phyloP scores from a whole-genome alignment of 202 grass and related monocot species.

The Cymbopogon flexuosus region DNA sequence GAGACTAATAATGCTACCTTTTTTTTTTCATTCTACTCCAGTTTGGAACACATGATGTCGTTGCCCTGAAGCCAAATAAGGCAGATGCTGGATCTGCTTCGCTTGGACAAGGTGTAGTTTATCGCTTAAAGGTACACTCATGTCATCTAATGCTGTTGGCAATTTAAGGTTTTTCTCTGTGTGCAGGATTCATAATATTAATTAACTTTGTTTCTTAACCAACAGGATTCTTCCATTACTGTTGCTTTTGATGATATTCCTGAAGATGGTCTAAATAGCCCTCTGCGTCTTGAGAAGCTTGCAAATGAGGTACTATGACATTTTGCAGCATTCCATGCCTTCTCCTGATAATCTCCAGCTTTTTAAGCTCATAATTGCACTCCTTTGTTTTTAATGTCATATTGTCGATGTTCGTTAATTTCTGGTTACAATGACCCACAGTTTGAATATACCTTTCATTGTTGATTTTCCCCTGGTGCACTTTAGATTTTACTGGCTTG shows the following conservation, averaged over 20 bases:
- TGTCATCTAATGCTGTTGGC: background rate
- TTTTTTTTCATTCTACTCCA: slow-evolving; percentile 24
- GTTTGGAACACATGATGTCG: slow-evolving; percentile 89
- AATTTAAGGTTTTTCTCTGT: background rate
- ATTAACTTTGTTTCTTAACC: slow-evolving; percentile 30
- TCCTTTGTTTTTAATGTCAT: slow-evolving; percentile 2
- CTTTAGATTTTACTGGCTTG: background rate
- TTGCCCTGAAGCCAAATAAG: slow-evolving; percentile 90
- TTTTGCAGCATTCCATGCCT: background rate
- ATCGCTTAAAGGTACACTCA: slow-evolving; percentile 69
- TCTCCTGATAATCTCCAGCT: background rate
- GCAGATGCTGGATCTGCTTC: slow-evolving; percentile 61
- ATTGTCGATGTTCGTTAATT: background rate
- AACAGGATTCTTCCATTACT: slow-evolving; percentile 84
- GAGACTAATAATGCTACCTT: background rate
- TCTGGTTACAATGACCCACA: background rate
- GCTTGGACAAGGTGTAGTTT: slow-evolving; percentile 92
- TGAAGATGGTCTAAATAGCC: slow-evolving; percentile 93
- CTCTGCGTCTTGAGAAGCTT: slow-evolving; percentile 94
- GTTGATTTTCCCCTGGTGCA: background rate
- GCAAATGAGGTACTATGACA: slow-evolving; percentile 76
- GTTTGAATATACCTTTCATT: background rate
- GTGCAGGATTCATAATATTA: background rate
- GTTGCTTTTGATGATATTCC: slow-evolving; percentile 97
- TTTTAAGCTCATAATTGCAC: background rate